Evolutionary conservation across 78 protist genomes (phyloP).

Genomic region (Pigoraptor vietnamica): DNA sequence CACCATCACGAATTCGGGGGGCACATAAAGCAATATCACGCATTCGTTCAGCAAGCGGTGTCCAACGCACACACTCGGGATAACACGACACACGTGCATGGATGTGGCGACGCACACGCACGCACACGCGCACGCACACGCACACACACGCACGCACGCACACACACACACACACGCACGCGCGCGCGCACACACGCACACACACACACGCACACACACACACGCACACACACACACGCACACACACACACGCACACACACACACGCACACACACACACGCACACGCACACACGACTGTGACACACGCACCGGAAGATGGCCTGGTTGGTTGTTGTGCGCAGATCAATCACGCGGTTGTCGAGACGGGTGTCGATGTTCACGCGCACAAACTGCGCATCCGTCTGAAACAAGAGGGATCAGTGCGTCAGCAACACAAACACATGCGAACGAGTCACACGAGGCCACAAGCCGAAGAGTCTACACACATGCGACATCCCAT

Average conservation of each 20-base stretch:
- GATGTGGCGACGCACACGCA: too few relatives aligned
- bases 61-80: too few relatives aligned
- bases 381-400: constrained; percentile 30
- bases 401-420: neutral
- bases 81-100: too few relatives aligned
- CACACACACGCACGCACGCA: too few relatives aligned
- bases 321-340: constrained; percentile 84
- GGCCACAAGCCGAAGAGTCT: neutral
- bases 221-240: neutral
- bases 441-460: neutral
- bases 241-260: neutral
- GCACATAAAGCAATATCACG: too few relatives aligned
- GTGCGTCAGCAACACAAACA: neutral
- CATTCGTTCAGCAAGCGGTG: too few relatives aligned
- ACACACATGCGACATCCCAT: neutral
- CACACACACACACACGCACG: too few relatives aligned
- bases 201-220: too few relatives aligned
- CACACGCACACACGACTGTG: neutral
- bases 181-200: too few relatives aligned
- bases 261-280: neutral
- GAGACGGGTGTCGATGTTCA: constrained; percentile 66
- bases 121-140: too few relatives aligned
- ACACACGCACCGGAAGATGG: constrained; percentile 8
- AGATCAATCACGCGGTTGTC: constrained; percentile 87
- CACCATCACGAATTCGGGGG: too few relatives aligned